Conservation (phyloP, 1,284 basidiomycete species). For the Caloboletus inedulis region DNA sequence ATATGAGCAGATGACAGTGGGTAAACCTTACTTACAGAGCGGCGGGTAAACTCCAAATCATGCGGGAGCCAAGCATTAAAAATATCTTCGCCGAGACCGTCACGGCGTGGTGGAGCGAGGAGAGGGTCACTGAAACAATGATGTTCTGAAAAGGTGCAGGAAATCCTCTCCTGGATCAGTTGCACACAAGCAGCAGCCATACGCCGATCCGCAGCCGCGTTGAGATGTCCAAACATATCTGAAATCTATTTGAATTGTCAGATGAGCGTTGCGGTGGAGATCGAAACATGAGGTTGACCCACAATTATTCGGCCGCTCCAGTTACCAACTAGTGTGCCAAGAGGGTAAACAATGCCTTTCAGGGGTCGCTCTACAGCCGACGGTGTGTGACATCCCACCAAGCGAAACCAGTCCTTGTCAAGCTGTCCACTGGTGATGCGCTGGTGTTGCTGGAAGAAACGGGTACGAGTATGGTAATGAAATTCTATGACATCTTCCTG, state of each 20-base stretch:
- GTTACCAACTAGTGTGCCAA: slow-evolving; percentile 40
- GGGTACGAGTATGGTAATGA: slow-evolving; percentile 37
- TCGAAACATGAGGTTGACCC: slow-evolving; percentile 13
- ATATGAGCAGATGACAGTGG: background rate
- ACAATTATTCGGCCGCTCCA: slow-evolving; percentile 46
- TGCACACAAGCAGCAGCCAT: slow-evolving; percentile 23
- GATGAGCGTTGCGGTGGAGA: slow-evolving; percentile 12
- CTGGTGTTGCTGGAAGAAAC: slow-evolving; percentile 23
- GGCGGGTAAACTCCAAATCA: slow-evolving; percentile 31
- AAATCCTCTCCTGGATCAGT: slow-evolving; percentile 37
- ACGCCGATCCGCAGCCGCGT: slow-evolving; percentile 21
- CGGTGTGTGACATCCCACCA: slow-evolving; percentile 40
- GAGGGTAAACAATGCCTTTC: slow-evolving; percentile 38
- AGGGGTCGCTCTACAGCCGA: slow-evolving; percentile 34
- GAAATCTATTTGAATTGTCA: slow-evolving; percentile 24
- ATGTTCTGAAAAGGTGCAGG: slow-evolving; percentile 43
- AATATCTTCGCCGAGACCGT: slow-evolving; percentile 39
- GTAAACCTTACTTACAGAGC: slow-evolving; percentile 32
- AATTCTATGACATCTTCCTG: slow-evolving; percentile 40
- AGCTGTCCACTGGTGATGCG: slow-evolving; percentile 26
- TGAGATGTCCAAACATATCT: slow-evolving; percentile 24
- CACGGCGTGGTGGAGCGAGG: slow-evolving; percentile 30
- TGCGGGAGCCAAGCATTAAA: slow-evolving; percentile 47
- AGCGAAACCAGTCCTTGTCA: slow-evolving; percentile 45
- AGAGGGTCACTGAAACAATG: slow-evolving; percentile 42